These are phyloP conservation scores for Candida ficus DNA, from an alignment of 805 yeast genomes.

Conservation along the genomic window DNA sequence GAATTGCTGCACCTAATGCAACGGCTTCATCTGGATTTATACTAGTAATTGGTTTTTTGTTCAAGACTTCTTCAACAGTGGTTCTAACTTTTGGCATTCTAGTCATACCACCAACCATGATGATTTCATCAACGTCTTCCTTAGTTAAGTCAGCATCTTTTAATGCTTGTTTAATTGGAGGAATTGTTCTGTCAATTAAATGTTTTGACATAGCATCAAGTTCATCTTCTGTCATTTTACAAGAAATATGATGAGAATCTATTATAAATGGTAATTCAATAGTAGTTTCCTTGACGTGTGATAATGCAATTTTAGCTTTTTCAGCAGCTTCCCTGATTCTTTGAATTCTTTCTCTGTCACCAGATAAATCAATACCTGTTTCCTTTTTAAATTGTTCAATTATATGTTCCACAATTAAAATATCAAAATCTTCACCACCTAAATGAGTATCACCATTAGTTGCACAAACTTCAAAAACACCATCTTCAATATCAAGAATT, in stretches of 20 bases:
- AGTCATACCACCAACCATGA: slow-evolving; percentile 86
- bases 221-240: slow-evolving; percentile 58
- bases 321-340: slow-evolving; percentile 76
- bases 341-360: slow-evolving; percentile 56
- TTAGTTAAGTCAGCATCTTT: slow-evolving; percentile 66
- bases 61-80: slow-evolving; percentile 54
- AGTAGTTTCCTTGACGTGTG: slow-evolving; percentile 56
- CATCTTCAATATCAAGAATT: slow-evolving; percentile 68
- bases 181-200: slow-evolving; percentile 61
- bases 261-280: slow-evolving; percentile 68
- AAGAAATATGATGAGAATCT: slow-evolving; percentile 54
- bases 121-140: slow-evolving; percentile 66
- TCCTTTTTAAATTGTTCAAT: slow-evolving; percentile 46
- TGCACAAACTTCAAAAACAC: slow-evolving; percentile 73
- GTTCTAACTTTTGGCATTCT: slow-evolving; percentile 78
- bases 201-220: slow-evolving; percentile 62
- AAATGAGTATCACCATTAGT: slow-evolving; percentile 82
- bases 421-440: slow-evolving; percentile 82
- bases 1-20: slow-evolving; percentile 86
- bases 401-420: slow-evolving; percentile 48
- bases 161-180: slow-evolving; percentile 69
- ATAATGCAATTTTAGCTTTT: slow-evolving; percentile 67
- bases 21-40: slow-evolving; percentile 94
- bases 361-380: slow-evolving; percentile 48
- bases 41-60: slow-evolving; percentile 60